Evolutionary conservation across 176 grass and related monocot species (phyloP).

Genomic region (Carex cristatella): DNA sequence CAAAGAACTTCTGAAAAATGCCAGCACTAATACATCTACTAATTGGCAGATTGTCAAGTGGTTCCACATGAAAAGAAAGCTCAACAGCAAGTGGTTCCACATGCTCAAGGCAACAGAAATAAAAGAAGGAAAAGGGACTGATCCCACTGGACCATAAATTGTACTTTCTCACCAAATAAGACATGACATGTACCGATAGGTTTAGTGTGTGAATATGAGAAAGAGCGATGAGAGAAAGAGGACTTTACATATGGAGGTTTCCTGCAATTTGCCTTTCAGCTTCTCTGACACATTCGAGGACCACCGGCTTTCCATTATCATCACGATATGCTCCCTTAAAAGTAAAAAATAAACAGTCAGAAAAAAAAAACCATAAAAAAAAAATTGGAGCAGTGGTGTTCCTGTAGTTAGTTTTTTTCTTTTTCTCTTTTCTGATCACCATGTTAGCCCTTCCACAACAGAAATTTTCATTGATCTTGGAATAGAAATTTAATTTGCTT

Average conservation of each 20-base stretch:
- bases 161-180: background rate
- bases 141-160: conserved; percentile 25
- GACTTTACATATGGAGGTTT: conserved; percentile 73
- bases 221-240: background rate
- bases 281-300: conserved; percentile 86
- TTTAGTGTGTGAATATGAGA: background rate
- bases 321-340: conserved; percentile 91
- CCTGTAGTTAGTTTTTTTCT: background rate
- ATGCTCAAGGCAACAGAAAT: background rate
- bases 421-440: background rate
- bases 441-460: background rate
- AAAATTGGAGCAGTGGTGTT: background rate
- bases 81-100: background rate
- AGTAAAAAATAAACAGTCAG: background rate
- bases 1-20: background rate
- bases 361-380: background rate
- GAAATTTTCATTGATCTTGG: background rate
- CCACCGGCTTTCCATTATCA: conserved; percentile 75
- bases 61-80: conserved; percentile 7
- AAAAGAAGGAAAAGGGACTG: background rate
- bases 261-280: conserved; percentile 78
- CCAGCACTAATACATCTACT: background rate
- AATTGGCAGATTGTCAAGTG: background rate
- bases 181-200: background rate
- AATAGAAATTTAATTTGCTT: background rate